Conservation (phyloP, 495 filamentous ascomycete genomes). For the Penicillium coffeae region DNA sequence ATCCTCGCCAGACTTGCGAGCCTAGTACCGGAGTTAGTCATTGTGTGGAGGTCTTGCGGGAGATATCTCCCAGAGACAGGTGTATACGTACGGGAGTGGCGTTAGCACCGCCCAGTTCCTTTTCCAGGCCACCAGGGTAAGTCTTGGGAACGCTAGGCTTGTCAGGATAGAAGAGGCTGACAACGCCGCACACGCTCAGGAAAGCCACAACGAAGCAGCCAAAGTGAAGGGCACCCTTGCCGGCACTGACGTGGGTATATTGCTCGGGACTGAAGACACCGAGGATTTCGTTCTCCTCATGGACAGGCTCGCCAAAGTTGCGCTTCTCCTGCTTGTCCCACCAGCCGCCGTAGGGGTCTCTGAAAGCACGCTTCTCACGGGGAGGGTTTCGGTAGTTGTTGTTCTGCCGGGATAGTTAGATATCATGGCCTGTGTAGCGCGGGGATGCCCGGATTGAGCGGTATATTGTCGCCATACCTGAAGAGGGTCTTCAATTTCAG, state of each 20-base stretch:
- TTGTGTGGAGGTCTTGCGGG: neutral
- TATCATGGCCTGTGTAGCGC: neutral
- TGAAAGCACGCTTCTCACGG: slow-evolving; percentile 74
- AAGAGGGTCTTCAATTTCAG: slow-evolving; percentile 66
- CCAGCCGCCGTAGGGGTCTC: slow-evolving; percentile 92
- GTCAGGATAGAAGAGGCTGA: slow-evolving; percentile 80
- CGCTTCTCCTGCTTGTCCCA: slow-evolving; percentile 97
- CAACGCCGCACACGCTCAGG: slow-evolving; percentile 63
- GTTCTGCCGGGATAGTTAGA: slow-evolving; percentile 57
- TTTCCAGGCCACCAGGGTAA: slow-evolving; percentile 78
- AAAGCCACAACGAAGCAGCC: slow-evolving; percentile 70
- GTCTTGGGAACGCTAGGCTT: slow-evolving; percentile 70
- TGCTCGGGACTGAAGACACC: slow-evolving; percentile 87
- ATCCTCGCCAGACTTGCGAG: slow-evolving; percentile 41
- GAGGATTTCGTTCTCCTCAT: slow-evolving; percentile 95
- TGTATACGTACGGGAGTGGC: slow-evolving; percentile 39
- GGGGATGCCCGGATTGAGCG: neutral
- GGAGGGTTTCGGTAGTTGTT: slow-evolving; percentile 90
- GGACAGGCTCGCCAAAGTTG: slow-evolving; percentile 91
- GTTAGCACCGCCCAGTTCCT: slow-evolving; percentile 73
- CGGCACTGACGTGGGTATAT: slow-evolving; percentile 76
- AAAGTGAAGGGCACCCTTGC: slow-evolving; percentile 68
- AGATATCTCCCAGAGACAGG: neutral
- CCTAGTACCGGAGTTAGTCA: slow-evolving; percentile 20
- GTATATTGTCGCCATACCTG: slow-evolving; percentile 55